Evolutionary conservation across 2,329 filamentous ascomycete genomes (phyloP).

Genomic region (Alternaria metachromatica): DNA sequence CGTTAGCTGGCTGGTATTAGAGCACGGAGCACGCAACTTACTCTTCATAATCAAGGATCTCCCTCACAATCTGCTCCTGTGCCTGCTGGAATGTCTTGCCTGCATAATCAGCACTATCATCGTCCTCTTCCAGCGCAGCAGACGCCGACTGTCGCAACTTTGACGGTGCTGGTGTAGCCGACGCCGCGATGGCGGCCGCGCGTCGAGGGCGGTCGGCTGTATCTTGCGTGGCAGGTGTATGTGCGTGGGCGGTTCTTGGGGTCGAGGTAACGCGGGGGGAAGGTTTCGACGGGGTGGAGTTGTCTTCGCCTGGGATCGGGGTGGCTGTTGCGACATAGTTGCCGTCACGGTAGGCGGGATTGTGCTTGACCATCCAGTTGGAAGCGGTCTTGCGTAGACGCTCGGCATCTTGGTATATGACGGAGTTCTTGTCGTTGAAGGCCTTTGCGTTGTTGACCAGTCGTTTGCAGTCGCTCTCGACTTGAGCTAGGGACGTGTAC

Average conservation of each 20-base stretch:
- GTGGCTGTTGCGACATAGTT: constrained; percentile 74
- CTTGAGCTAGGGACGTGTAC: constrained; percentile 73
- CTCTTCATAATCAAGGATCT: constrained; percentile 70
- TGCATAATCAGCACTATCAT: constrained; percentile 25
- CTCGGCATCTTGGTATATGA: constrained; percentile 83
- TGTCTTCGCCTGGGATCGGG: constrained; percentile 68
- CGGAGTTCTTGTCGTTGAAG: constrained; percentile 75
- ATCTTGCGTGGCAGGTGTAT: constrained; percentile 33
- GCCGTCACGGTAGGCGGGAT: constrained; percentile 77
- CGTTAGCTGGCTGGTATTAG: constrained; percentile 8
- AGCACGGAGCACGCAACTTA: constrained; percentile 13
- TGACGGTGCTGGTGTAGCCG: constrained; percentile 42
- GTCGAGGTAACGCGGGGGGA: constrained; percentile 37
- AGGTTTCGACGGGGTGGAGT: constrained; percentile 39
- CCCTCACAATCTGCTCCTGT: constrained; percentile 82
- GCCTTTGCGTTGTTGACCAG: constrained; percentile 89
- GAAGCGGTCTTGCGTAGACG: constrained; percentile 84
- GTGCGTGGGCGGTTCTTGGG: constrained; percentile 22
- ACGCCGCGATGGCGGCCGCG: constrained; percentile 33
- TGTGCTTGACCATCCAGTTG: constrained; percentile 86
- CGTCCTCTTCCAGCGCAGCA: constrained; percentile 26
- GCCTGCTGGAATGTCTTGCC: constrained; percentile 82
- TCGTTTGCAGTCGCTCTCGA: constrained; percentile 87
- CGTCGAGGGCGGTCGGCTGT: constrained; percentile 41
- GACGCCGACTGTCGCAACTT: constrained; percentile 42